phyloP scores from a whole-genome alignment of 495 filamentous ascomycete genomes.

The Hyphodiscus hymeniophilus region DNA sequence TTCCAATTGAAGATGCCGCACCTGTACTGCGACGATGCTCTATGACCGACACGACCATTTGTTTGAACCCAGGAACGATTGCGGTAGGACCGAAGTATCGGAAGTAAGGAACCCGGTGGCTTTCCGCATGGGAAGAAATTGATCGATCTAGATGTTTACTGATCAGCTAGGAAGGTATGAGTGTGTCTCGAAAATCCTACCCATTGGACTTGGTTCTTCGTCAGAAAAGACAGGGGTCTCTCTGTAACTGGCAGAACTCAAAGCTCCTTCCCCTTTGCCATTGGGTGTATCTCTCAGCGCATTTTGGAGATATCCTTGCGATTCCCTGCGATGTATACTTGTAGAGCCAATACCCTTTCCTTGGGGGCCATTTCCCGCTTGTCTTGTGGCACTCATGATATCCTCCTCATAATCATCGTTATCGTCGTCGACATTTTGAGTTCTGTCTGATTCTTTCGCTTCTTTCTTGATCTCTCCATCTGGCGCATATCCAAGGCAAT shows the following conservation, averaged over 20 bases:
- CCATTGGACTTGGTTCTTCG: constrained; percentile 23
- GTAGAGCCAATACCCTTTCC: not conserved
- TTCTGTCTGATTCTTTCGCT: constrained; percentile 22
- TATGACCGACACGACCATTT: constrained; percentile 65
- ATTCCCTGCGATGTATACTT: not conserved
- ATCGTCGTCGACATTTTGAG: constrained; percentile 24
- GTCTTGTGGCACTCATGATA: constrained; percentile 3
- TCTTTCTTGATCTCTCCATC: constrained; percentile 30
- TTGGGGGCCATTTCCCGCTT: not conserved
- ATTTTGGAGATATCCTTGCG: constrained; percentile 5
- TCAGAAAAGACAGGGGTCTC: constrained; percentile 25
- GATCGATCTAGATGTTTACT: constrained; percentile 6
- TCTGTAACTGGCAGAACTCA: constrained; percentile 5
- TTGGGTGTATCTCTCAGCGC: not conserved
- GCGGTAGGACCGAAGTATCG: constrained; percentile 83
- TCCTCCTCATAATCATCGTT: constrained; percentile 17
- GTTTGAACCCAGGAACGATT: constrained; percentile 86
- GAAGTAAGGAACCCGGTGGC: constrained; percentile 72
- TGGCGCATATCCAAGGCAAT: constrained; percentile 61
- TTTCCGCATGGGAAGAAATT: constrained; percentile 25
- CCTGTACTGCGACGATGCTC: constrained; percentile 36
- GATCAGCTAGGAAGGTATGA: constrained; percentile 10
- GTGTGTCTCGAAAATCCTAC: constrained; percentile 17
- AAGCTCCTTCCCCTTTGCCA: not conserved
- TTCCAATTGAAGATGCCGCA: constrained; percentile 15